Evolutionary conservation across 176 grass and related monocot species (phyloP), one percentile per base, ranked within the genome.

Genomic region (Zizania latifolia): DNA sequence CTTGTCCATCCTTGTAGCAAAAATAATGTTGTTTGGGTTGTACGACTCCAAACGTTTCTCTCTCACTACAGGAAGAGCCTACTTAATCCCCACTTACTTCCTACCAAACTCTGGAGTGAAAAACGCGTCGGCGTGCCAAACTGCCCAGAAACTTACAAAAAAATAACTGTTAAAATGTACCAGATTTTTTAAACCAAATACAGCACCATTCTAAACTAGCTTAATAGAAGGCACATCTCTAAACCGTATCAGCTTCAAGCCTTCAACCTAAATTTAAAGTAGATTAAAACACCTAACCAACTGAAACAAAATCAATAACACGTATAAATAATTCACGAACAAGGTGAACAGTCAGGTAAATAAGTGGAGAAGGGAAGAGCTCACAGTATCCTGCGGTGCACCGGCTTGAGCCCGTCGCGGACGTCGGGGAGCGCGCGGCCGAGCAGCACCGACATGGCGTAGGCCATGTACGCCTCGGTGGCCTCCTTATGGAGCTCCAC

Each of bases 371-470:
- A 65, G 43, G 31, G 15, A 77, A 51, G 35, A 56, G 58, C 94
- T 92, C 79, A 98, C 94, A 98, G 79, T 63, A 98, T 98, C 84
- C 94, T 89, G 26, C 94, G 59, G 71, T 98, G 94, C 46, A 98
- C 94, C 26, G 94, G 94, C 76, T 98, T 98, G 64, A 98, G 86
- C 31, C 94, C 94, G 41, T 98, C 94, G 40, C 94, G 86, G 19
- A 90, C 91, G 79, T 98, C 94, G 59, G 94, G 94, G 29, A 98
- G 69, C 14, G 94, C 91, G 28, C 94, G 94, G 46, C 91, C 91
- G 5, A 94, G 86, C 37, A 98, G 81, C 84, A 98, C 94, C 13
- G 94, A 98, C 94, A 98, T 92, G 26, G 94, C 91, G 72, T 98
- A 98, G 27, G 91, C 57, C 94, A 93, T 88, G 78, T 98, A 98